A percentile compares a stretch with the other conserved stretches of the same genome.
These are phyloP conservation scores for Chenopodium suecicum DNA, from an alignment of 148 eudicot species.

Conservation along the genomic window DNA sequence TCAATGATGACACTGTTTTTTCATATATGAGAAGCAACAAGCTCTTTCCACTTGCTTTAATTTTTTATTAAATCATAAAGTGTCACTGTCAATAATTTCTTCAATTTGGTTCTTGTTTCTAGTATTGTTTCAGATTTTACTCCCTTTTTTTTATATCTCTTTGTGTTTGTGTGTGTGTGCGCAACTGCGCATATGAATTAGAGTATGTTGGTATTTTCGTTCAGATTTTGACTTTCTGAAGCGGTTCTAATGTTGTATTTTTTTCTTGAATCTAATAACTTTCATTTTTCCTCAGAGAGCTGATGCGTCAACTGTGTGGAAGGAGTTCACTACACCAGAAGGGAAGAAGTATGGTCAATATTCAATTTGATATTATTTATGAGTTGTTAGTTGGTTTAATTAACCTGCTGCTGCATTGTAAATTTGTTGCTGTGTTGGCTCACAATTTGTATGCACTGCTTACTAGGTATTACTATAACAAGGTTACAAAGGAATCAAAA, in stretches of 20 bases:
- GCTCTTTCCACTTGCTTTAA: not conserved
- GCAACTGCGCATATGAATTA: no score
- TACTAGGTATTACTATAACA: constrained; percentile 87
- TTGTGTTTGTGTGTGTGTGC: not conserved
- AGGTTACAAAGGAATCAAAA: constrained; percentile 87
- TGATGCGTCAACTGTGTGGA: constrained; percentile 98
- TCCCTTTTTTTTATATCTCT: not conserved
- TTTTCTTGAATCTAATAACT: constrained; percentile 19
- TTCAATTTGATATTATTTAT: not conserved
- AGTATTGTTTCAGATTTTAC: no score
- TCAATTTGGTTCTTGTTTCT: not conserved
- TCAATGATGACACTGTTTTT: not conserved
- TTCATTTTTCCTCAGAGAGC: constrained; percentile 64
- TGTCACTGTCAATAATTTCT: not conserved
- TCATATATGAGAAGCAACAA: constrained; percentile 4
- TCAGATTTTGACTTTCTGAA: no score
- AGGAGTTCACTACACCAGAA: constrained; percentile 87
- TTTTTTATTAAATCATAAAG: not conserved
- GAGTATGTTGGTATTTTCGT: no score
- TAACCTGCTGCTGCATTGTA: not conserved
- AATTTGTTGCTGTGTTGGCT: not conserved
- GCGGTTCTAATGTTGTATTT: not conserved
- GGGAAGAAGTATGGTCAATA: constrained; percentile 68
- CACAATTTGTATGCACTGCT: constrained; percentile 11
- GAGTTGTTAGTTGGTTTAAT: constrained; percentile 2